Base-by-base conservation (phyloP, 2,329 filamentous ascomycete species). In the Cercospora sp. region DNA sequence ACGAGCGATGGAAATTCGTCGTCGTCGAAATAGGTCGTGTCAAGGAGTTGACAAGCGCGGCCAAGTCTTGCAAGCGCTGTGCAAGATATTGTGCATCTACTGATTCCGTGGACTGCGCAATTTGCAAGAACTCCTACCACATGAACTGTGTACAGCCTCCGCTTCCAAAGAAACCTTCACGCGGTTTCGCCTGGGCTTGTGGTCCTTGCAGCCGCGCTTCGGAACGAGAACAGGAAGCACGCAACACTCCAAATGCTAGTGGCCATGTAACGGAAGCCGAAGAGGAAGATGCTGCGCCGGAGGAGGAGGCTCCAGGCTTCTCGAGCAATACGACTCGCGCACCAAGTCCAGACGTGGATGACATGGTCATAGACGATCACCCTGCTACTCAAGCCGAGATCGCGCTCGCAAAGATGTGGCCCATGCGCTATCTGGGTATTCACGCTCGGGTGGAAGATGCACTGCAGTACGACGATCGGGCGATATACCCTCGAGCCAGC, bases 121-220 rank as follows among this genome's bases (percentile, higher is more conserved):
- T 97, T 65, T 99, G 95, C 80, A 88, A 90, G 77, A 90, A 93
- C 79, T 98, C 94, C 13, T 99, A 97, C 81, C 95, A 99, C 83
- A 98, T 99, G 94, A 92, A 94, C 76, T 99, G 95, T 79, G 95
- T 99, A 66, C 90, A 91, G 69, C 95, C 95, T 48, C 93, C 94
- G 42, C 81, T 99, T 70, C 86, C 93, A 63, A 99, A 97, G 80
- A 99, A 99, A 80, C 95, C 95, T 20, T 97, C 94, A 58, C 90
- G 95, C 80, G 95, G 95, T 45, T 99, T 99, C 81, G 95, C 93
- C 4, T 99, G 95, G 95, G 94, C 95, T 31, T 99, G 95, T 80
- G 95, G 92, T 64, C 91, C 94, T 67, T 99, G 95, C 80, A 97
- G 93, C 79, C 90, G 94, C 75, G 94, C 93, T n/a, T 94, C 97